Conservation (phyloP, 2,329 filamentous ascomycete species). For the Colletotrichum gigasporum region DNA sequence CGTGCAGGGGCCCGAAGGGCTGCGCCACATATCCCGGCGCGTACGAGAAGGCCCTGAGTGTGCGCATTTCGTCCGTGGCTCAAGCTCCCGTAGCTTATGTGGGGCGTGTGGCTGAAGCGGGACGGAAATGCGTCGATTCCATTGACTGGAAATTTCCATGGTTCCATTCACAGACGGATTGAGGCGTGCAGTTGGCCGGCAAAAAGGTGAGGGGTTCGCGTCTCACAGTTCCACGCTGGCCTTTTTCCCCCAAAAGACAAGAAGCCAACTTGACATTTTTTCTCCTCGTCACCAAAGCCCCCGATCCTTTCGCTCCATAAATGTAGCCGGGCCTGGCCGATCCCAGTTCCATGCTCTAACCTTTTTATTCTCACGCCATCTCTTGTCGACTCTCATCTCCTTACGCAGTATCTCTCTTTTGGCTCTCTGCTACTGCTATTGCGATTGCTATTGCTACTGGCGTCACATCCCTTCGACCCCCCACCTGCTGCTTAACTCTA, state of each 20-base stretch:
- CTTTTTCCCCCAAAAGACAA: conserved; percentile 46
- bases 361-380: background rate
- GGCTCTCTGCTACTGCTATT: background rate
- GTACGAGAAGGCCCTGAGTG: background rate
- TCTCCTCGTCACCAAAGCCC: background rate
- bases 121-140: background rate
- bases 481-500: conserved; percentile 18
- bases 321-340: conserved; percentile 1
- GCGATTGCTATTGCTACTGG: background rate
- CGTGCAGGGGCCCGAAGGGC: background rate
- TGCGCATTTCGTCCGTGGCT: conserved; percentile 13
- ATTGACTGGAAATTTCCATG: conserved; percentile 31
- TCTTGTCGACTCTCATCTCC: background rate
- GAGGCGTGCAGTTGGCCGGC: conserved; percentile 3
- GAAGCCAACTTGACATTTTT: conserved; percentile 36
- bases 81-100: conserved; percentile 32
- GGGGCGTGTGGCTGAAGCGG: conserved; percentile 21
- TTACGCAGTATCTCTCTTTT: background rate
- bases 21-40: conserved; percentile 3
- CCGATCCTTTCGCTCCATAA: conserved; percentile 1
- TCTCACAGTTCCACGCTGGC: conserved; percentile 52
- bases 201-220: conserved; percentile 25
- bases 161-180: conserved; percentile 26
- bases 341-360: conserved; percentile 3
- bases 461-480: conserved; percentile 28